These are phyloP conservation scores for Aspergillus heteromorphus DNA, from an alignment of 495 filamentous ascomycete species.

Conservation along the genomic window DNA sequence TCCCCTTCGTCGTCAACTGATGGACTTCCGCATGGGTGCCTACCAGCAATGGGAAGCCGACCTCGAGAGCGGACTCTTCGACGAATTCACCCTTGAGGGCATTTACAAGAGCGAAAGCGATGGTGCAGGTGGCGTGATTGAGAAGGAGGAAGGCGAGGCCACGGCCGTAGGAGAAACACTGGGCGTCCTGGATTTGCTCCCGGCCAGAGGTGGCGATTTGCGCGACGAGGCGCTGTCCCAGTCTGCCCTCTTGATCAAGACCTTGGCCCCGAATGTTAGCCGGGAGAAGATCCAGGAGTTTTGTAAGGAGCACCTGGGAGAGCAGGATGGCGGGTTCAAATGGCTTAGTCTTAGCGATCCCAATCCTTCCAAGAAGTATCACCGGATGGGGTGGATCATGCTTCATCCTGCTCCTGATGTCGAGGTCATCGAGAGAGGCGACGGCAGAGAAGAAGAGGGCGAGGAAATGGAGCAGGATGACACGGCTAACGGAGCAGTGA, in stretches of 20 bases:
- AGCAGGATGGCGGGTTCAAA: constrained; percentile 80
- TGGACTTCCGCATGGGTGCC: constrained; percentile 65
- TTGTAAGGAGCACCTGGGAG: constrained; percentile 85
- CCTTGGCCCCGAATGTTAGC: constrained; percentile 91
- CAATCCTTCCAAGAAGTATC: constrained; percentile 92
- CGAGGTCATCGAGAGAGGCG: constrained; percentile 48
- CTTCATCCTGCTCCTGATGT: constrained; percentile 71
- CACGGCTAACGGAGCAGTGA: constrained; percentile 19
- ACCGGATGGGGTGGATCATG: constrained; percentile 98
- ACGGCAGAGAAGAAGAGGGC: constrained; percentile 59
- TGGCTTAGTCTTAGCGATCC: constrained; percentile 93
- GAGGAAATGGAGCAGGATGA: constrained; percentile 47
- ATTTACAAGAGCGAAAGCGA: constrained; percentile 93
- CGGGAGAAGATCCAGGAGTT: constrained; percentile 89
- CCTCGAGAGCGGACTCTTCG: constrained; percentile 74
- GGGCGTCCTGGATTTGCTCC: constrained; percentile 82
- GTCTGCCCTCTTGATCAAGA: constrained; percentile 95
- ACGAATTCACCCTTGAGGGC: constrained; percentile 91
- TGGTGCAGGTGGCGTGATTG: constrained; percentile 75
- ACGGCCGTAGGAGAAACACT: constrained; percentile 87
- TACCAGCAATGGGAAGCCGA: constrained; percentile 84
- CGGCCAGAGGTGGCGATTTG: constrained; percentile 70
- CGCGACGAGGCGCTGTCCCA: constrained; percentile 77
- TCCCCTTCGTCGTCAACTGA: constrained; percentile 59
- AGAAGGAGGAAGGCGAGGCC: constrained; percentile 92